Percentiles rank a stretch among this genome's conserved stretches.
phyloP scores from a whole-genome alignment of 495 filamentous ascomycete genomes.

The Oidiodendron maius region DNA sequence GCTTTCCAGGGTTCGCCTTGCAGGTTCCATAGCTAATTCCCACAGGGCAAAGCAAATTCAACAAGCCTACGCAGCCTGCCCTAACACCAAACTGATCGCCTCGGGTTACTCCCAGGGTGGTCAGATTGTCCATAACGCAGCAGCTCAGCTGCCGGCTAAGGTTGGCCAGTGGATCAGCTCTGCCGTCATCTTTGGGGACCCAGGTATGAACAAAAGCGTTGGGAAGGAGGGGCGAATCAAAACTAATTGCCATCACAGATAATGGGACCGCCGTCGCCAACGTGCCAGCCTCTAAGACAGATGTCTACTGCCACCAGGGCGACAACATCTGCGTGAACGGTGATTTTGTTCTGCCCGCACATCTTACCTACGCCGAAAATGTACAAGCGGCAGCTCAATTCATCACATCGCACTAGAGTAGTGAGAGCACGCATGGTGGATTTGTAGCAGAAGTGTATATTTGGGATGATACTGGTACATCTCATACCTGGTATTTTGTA shows the following conservation, averaged over 20 bases:
- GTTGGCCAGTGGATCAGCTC: conserved; percentile 27
- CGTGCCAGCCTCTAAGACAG: conserved; percentile 36
- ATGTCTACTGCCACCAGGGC: conserved; percentile 44
- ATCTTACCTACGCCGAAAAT: conserved; percentile 46
- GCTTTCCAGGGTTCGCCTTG: not conserved
- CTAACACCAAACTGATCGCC: conserved; percentile 54
- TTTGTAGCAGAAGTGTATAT: too few relatives aligned
- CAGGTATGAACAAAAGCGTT: conserved; percentile 34
- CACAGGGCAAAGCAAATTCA: conserved; percentile 43
- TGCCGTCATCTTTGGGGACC: conserved; percentile 56
- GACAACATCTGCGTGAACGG: conserved; percentile 52
- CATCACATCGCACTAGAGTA: conserved; percentile 14
- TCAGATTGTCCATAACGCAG: conserved; percentile 46
- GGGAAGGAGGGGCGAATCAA: too few relatives aligned
- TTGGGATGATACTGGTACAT: too few relatives aligned
- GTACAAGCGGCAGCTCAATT: conserved; percentile 44
- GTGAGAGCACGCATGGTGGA: not conserved
- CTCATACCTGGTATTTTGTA: too few relatives aligned
- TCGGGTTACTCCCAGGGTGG: conserved; percentile 55
- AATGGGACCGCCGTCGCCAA: conserved; percentile 37
- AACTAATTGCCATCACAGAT: conserved; percentile 6
- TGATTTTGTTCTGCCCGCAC: conserved; percentile 38
- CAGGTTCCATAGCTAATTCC: not conserved
- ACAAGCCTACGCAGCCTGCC: conserved; percentile 43
- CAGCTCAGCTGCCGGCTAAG: conserved; percentile 26